phyloP scores from a whole-genome alignment of 202 grass and related monocot species.

The Schoenoplectus tabernaemontani region DNA sequence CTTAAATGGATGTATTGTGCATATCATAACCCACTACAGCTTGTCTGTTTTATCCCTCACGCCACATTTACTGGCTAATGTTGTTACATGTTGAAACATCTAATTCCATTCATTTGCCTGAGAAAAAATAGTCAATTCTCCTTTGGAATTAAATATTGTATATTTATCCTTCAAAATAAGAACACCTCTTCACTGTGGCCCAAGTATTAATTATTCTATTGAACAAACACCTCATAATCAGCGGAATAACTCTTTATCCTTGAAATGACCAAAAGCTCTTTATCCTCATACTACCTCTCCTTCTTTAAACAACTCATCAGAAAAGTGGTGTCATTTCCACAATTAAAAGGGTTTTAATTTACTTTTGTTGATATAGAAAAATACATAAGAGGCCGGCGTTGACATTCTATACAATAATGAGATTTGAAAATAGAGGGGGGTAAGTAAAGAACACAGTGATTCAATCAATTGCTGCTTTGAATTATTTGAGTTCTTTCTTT shows the following conservation, averaged over 20 bases:
- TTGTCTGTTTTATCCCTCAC: not conserved
- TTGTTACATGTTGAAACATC: not conserved
- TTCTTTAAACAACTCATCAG: not conserved
- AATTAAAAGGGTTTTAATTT: not conserved
- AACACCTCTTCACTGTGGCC: not conserved
- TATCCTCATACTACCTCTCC: not conserved
- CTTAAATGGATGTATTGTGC: too few relatives aligned
- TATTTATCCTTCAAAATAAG: not conserved
- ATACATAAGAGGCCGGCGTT: not conserved
- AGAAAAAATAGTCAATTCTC: too few relatives aligned
- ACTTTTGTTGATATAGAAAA: not conserved
- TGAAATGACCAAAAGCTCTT: too few relatives aligned
- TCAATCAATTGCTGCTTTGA: not conserved
- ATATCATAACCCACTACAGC: not conserved
- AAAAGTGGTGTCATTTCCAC: not conserved
- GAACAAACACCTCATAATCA: not conserved
- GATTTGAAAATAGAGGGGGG: not conserved
- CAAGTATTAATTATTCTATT: not conserved
- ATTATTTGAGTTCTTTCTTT: not conserved
- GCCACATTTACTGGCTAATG: not conserved
- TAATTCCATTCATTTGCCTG: not conserved
- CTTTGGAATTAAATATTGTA: too few relatives aligned
- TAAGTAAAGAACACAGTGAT: not conserved
- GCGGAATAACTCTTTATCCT: not conserved
- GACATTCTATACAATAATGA: not conserved